phyloP scores from a whole-genome alignment of 768 basidiomycete genomes.

The Xanthoconium purpureum region DNA sequence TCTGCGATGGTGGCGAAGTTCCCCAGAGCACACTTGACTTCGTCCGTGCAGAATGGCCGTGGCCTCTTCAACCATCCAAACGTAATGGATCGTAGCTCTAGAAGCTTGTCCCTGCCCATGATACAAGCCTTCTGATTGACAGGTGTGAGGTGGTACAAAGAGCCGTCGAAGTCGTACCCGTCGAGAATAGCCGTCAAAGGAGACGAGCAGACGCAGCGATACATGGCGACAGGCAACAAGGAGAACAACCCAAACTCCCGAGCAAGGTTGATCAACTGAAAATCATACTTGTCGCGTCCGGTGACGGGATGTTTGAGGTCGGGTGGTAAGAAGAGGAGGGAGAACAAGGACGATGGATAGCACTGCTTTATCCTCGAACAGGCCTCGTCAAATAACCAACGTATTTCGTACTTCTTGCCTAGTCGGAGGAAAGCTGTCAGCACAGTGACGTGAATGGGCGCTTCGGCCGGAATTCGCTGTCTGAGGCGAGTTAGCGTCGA shows the following conservation, averaged over 20 bases:
- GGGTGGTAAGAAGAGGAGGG: constrained; percentile 24
- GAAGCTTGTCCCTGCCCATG: constrained; percentile 23
- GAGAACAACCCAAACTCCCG: constrained; percentile 23
- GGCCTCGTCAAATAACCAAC: constrained; percentile 7
- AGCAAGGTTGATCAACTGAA: constrained; percentile 25
- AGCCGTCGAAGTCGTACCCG: constrained; percentile 22
- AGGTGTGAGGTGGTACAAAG: constrained; percentile 15
- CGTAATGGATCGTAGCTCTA: constrained; percentile 18
- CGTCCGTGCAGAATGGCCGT: constrained; percentile 16
- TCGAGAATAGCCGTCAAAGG: constrained; percentile 22
- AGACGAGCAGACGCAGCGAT: constrained; percentile 19
- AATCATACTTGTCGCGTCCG: constrained; percentile 25
- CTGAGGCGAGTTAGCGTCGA: constrained; percentile 12
- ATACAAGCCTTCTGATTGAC: constrained; percentile 25
- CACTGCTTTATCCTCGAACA: constrained; percentile 19
- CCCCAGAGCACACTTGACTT: constrained; percentile 20
- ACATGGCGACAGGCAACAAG: constrained; percentile 24
- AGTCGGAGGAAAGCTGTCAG: constrained; percentile 23
- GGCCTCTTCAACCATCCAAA: constrained; percentile 19
- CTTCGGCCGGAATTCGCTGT: constrained; percentile 19
- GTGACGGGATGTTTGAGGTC: constrained; percentile 18
- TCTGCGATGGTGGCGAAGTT: constrained; percentile 22
- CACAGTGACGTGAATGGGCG: constrained; percentile 20
- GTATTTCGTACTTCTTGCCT: constrained; percentile 26
- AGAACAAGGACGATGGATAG: constrained; percentile 24